Conservation (phyloP, 2,329 filamentous ascomycete species). For the Zasmidium citrigriseum region DNA sequence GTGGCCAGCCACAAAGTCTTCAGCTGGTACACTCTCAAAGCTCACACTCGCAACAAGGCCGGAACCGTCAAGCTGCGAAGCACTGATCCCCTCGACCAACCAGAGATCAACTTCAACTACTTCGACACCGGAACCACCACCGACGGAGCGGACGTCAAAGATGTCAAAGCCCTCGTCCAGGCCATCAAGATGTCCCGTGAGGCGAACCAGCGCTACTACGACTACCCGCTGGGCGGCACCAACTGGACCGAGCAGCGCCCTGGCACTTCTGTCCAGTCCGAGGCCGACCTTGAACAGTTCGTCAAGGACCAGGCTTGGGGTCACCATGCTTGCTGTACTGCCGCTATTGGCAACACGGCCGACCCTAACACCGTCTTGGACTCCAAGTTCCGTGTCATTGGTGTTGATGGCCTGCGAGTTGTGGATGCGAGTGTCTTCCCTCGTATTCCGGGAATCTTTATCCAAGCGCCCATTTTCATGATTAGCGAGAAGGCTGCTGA, state of each 20-base stretch:
- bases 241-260: constrained; percentile 40
- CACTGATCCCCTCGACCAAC: constrained; percentile 63
- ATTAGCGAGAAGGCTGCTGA: constrained; percentile 63
- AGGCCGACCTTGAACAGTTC: constrained; percentile 49
- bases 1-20: constrained; percentile 48
- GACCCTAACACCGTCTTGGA: constrained; percentile 21
- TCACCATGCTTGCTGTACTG: constrained; percentile 59
- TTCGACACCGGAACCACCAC: constrained; percentile 49
- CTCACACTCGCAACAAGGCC: constrained; percentile 61
- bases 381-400: constrained; percentile 17
- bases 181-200: constrained; percentile 29
- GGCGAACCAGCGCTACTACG: constrained; percentile 12
- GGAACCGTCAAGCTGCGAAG: constrained; percentile 64
- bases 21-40: constrained; percentile 60
- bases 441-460: constrained; percentile 56
- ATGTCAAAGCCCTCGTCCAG: constrained; percentile 57
- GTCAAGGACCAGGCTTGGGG: constrained; percentile 50
- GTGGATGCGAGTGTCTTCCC: constrained; percentile 44
- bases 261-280: constrained; percentile 42
- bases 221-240: constrained; percentile 20
- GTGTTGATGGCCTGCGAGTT: constrained; percentile 27
- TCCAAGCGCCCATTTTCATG: constrained; percentile 57
- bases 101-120: constrained; percentile 64
- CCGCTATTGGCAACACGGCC: constrained; percentile 51
- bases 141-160: constrained; percentile 40